Evolutionary conservation across 2,329 filamentous ascomycete genomes (phyloP), one percentile per base, ranked within the genome.

Genomic region (Pseudogymnoascus sp.): DNA sequence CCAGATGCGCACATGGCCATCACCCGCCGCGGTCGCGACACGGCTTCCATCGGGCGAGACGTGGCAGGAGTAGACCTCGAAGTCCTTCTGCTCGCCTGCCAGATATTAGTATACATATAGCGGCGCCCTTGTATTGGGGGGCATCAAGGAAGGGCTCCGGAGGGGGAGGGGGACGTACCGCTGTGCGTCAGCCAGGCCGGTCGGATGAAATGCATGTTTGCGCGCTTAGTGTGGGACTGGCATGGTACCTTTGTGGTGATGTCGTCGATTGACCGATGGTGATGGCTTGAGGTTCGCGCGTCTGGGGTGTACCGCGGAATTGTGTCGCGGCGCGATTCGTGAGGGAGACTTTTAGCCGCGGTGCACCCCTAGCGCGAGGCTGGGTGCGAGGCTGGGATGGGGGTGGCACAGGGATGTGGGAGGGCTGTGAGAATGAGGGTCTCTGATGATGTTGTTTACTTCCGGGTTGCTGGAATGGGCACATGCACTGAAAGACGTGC

Each of bases 31-130:
- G 19, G 95, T 97, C 60, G 93, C 95, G 64, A 99, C 83, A 68
- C 95, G 87, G 73, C 87, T 88, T 69, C 93, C 95, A 78, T 99
- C 95, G 13, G 95, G 91, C 28, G 95, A 99, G 68, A 99, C 87
- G 81, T 97, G 91, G 76, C 93, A 97, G 78, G 91, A 96, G 80
- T 97, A 99, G 69, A 97, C 93, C 78, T 99, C 95, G 74, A 96
- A 96, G 75, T 97, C 93, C 75, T 97, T 97, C 76, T 96, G 62
- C 60, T 47, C 19, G 44, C 53, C 53, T 31, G 40, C 21, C 64
- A 38, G 40, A n/a, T n/a, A n/a, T 44, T 28, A 57, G 50, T 53
- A n/a, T 33, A 57, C 15, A 28, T 57, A 4, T 8, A n/a, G n/a
- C n/a, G n/a, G n/a, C 28, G 26, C 7, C 28, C 11, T 10, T 28